phyloP scores from a whole-genome alignment of 202 grass and related monocot genomes.

The Carex arenaria region DNA sequence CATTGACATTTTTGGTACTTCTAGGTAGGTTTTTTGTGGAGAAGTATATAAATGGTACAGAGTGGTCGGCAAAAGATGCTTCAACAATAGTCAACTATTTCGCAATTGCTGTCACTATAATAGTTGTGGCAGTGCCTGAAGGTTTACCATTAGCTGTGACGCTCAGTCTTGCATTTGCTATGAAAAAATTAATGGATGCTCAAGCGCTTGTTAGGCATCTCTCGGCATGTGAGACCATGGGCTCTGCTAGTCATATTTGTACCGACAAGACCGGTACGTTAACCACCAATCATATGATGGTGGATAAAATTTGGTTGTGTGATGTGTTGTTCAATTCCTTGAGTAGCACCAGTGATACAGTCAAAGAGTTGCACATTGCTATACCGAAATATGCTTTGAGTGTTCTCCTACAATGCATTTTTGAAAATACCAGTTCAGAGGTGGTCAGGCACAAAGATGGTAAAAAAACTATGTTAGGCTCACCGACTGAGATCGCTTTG shows the following conservation, averaged over 20 bases:
- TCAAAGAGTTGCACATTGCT: slow-evolving; percentile 31
- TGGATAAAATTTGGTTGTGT: slow-evolving; percentile 69
- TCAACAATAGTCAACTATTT: slow-evolving; percentile 83
- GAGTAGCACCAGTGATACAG: slow-evolving; percentile 17
- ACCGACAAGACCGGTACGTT: slow-evolving; percentile 94
- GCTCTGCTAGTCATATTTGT: slow-evolving; percentile 84
- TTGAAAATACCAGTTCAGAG: slow-evolving; percentile 78
- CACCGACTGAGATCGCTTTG: slow-evolving; percentile 80
- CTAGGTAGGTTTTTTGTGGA: slow-evolving; percentile 58
- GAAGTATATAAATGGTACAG: slow-evolving; percentile 44
- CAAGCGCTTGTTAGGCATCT: slow-evolving; percentile 87
- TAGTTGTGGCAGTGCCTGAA: slow-evolving; percentile 89
- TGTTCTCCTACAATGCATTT: slow-evolving; percentile 74
- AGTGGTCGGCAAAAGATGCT: slow-evolving; percentile 61
- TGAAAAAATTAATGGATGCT: slow-evolving; percentile 90
- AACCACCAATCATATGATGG: slow-evolving; percentile 87
- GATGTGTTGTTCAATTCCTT: slow-evolving; percentile 46
- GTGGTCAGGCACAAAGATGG: slow-evolving; percentile 58
- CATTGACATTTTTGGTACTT: slow-evolving; percentile 78
- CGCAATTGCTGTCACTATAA: slow-evolving; percentile 83
- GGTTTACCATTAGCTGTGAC: slow-evolving; percentile 92
- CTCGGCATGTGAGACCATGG: slow-evolving; percentile 94
- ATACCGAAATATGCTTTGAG: slow-evolving; percentile 37
- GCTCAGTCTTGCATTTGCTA: slow-evolving; percentile 85
- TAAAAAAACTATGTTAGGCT: slow-evolving; percentile 53